Base-by-base conservation (phyloP, 1,139 yeast genomes). In the Scheffersomyces stambukii region DNA sequence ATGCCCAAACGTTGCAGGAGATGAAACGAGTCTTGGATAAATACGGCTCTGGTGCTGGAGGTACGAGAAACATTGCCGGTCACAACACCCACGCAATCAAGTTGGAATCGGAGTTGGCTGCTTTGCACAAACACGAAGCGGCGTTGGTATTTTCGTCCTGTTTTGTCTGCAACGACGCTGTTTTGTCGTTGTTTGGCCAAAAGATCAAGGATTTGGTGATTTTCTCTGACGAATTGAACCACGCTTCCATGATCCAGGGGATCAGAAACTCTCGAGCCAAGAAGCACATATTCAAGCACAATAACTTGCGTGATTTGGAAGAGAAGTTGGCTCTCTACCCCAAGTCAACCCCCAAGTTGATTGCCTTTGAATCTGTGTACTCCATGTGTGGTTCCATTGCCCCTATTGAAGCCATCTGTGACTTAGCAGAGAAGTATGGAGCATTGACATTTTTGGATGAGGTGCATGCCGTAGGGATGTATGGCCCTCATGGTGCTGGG, bases 401-500 rank as follows among this genome's bases (percentile, higher is more conserved):
- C 16, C 96, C 96, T 28, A 91, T 91, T 49, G 86, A 83, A 50
- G 79, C 75, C 42, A 88, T 93, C 43, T 91, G 97, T 57, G 96
- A 88, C 49, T 70, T 91, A 52, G 99, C 99, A 27, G 96, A 89
- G 34, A 88, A 91, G 61, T 91, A 93, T 56, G 97, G 97, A 38
- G 97, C 97, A 24, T 63, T 91, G 48, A 91, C 99, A 24, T 91
- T 91, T 60, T 70, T 93, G 54, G 99, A 91, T 57, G 99, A 91
- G 60, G 99, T 91, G 26, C 99, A 91, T 53, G 97, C 98, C 24
- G 97, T 93, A 30, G 99, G 99, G 33, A 77, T 91, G 82, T 91
- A 91, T 56, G 98, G 98, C 50, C 97, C 98, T 37, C 96, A 85
- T 50, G 99, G 99, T 50, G 98, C 96, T 23, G 99, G 99, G 64